Conservation (phyloP, 768 basidiomycete genomes). For the Strobilomyces dryophilus region DNA sequence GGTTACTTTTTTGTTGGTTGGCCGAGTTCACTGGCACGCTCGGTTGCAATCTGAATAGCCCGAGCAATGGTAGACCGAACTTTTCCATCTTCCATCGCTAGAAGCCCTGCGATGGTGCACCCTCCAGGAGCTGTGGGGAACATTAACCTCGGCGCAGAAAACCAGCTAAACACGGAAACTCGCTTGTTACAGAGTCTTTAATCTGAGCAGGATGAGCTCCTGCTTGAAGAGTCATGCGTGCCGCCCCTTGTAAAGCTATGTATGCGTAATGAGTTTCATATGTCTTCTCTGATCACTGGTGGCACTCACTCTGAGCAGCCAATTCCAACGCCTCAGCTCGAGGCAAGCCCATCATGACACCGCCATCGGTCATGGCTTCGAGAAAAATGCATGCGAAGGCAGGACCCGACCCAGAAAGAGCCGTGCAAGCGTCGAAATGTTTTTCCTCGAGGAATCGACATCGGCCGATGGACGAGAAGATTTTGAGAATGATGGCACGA, state of each 20-base stretch:
- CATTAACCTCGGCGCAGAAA: slow-evolving; percentile 2
- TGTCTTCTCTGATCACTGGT: not conserved
- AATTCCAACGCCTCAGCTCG: slow-evolving; percentile 90
- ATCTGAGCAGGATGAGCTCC: slow-evolving; percentile 94
- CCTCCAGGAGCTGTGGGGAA: slow-evolving; percentile 83
- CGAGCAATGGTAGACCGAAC: slow-evolving; percentile 94
- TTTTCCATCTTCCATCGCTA: slow-evolving; percentile 90
- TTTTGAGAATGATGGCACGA: slow-evolving; percentile 74
- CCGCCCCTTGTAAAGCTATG: slow-evolving; percentile 90
- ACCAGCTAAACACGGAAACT: slow-evolving; percentile 24
- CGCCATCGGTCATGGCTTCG: slow-evolving; percentile 98
- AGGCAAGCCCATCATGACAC: slow-evolving; percentile 99
- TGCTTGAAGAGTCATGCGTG: slow-evolving; percentile 87
- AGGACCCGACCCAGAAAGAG: slow-evolving; percentile 92
- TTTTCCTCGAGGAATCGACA: slow-evolving; percentile 97
- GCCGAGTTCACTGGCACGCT: slow-evolving; percentile 81
- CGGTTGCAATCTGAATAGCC: slow-evolving; percentile 90
- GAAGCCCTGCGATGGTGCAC: slow-evolving; percentile 95
- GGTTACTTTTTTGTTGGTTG: slow-evolving; percentile 55
- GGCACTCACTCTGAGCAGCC: slow-evolving; percentile 82
- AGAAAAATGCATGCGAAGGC: slow-evolving; percentile 96
- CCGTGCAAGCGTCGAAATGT: slow-evolving; percentile 98
- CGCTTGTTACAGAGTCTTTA: slow-evolving; percentile 96
- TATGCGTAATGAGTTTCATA: not conserved
- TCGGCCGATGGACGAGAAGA: slow-evolving; percentile 95